These are phyloP conservation scores for Yarrowia phangngaensis DNA, from an alignment of 805 yeast species.

Conservation along the genomic window DNA sequence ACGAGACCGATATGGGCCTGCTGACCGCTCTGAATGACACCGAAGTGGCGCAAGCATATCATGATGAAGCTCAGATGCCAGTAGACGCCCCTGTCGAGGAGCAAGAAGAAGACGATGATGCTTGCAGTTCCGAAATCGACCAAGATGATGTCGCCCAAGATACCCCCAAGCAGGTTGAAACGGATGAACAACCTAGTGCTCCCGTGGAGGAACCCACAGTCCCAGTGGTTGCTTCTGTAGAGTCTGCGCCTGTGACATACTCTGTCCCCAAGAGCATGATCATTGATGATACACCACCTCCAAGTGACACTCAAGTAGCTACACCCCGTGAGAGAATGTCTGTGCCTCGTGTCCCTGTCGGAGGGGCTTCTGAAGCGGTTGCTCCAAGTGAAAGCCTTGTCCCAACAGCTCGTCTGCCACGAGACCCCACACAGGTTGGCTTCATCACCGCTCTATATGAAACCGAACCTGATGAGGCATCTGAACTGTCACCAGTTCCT, in stretches of 20 bases:
- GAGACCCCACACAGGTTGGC: constrained; percentile 2
- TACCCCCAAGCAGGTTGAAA: no score
- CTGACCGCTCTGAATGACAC: constrained; percentile 18
- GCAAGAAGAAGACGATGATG: no score
- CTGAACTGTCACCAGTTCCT: constrained; percentile 3
- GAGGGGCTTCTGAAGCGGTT: not conserved
- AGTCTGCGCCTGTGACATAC: no score
- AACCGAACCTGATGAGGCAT: not conserved
- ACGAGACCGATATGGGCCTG: constrained; percentile 3
- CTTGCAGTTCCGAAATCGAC: no score
- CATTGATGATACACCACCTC: constrained; percentile 2
- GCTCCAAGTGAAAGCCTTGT: not conserved
- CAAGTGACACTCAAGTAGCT: not conserved
- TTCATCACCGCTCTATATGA: constrained; percentile 7
- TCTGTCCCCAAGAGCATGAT: constrained; percentile 23
- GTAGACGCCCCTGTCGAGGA: no score
- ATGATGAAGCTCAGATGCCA: no score
- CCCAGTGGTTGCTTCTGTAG: no score
- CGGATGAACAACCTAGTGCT: no score
- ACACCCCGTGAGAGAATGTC: constrained; percentile 1
- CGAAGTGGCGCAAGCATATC: not conserved
- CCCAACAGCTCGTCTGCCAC: not conserved
- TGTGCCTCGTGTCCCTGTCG: constrained; percentile 21
- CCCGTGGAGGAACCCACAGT: no score
- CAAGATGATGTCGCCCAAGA: no score